Conservation (phyloP, 352 stramenopile species). For the Peronospora tabacina region DNA sequence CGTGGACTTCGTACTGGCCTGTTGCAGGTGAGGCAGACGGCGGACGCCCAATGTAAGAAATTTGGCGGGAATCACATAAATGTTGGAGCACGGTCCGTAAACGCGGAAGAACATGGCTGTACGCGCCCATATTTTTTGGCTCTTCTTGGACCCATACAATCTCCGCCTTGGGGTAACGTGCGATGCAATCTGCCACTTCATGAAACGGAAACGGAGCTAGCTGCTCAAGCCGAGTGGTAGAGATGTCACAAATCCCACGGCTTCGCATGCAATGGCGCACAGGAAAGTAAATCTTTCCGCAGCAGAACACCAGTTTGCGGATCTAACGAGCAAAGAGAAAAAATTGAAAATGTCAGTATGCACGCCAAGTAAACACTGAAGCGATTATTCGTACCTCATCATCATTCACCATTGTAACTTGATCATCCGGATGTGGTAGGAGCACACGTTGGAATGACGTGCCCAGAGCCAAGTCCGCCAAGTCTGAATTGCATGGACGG, state of each 20-base stretch:
- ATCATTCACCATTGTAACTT: slow-evolving; percentile 52
- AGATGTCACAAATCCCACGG: slow-evolving; percentile 51
- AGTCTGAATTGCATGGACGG: slow-evolving; percentile 69
- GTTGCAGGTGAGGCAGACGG: slow-evolving; percentile 94
- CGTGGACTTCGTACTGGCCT: slow-evolving; percentile 91
- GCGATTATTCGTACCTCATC: slow-evolving; percentile 36
- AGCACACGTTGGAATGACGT: slow-evolving; percentile 64
- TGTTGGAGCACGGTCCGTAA: slow-evolving; percentile 92
- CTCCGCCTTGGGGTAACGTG: slow-evolving; percentile 91
- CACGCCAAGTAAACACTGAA: not conserved
- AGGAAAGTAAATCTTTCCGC: slow-evolving; percentile 82
- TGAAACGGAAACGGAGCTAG: slow-evolving; percentile 97
- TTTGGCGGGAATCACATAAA: slow-evolving; percentile 41
- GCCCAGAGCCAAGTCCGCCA: slow-evolving; percentile 49
- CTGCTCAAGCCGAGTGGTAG: slow-evolving; percentile 74
- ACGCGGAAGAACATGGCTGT: slow-evolving; percentile 87
- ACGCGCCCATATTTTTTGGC: slow-evolving; percentile 98
- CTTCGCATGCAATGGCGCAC: slow-evolving; percentile 52
- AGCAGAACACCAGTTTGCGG: slow-evolving; percentile 72
- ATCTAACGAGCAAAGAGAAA: slow-evolving; percentile 31
- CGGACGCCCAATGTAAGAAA: slow-evolving; percentile 91
- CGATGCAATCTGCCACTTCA: slow-evolving; percentile 85
- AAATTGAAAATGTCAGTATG: slow-evolving; percentile 3
- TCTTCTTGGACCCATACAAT: slow-evolving; percentile 98
- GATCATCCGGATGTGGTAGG: slow-evolving; percentile 62